phyloP scores from a whole-genome alignment of 106 monocot species.

The Allium fistulosum region DNA sequence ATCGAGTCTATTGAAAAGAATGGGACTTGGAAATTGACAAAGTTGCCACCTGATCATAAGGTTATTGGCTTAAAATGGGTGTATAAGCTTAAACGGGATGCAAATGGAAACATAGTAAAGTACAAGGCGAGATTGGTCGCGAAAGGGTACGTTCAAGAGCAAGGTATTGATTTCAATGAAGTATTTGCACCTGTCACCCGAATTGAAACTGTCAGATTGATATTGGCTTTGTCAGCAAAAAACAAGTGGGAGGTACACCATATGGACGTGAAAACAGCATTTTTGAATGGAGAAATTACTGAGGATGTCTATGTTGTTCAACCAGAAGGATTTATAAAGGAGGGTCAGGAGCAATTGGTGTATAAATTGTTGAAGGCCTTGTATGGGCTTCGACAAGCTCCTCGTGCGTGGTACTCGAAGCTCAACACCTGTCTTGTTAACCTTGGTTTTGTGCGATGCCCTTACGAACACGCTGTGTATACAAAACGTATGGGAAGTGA shows the following conservation, averaged over 20 bases:
- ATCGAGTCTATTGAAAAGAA: neutral
- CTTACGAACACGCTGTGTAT: neutral
- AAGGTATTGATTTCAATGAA: conserved; percentile 1
- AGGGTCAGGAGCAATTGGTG: neutral
- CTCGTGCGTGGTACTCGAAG: neutral
- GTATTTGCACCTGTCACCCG: neutral
- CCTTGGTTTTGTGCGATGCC: neutral
- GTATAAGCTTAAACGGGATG: neutral
- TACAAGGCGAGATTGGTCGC: conserved; percentile 1
- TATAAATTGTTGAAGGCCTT: neutral
- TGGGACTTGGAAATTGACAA: neutral
- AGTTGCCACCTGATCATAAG: neutral
- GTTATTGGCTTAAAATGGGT: conserved; percentile 1
- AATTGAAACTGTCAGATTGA: neutral
- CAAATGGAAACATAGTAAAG: neutral
- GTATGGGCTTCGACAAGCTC: neutral
- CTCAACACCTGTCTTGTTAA: neutral
- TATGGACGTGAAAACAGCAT: conserved; percentile 1
- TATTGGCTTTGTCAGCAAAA: neutral
- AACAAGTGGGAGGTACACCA: neutral
- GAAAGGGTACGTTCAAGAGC: neutral
- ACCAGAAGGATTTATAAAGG: neutral
- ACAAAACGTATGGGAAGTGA: neutral
- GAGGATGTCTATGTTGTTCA: conserved; percentile 8
- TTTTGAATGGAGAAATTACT: neutral